Conservation (phyloP, 345 rosid species). For the Syzygium oleosum region DNA sequence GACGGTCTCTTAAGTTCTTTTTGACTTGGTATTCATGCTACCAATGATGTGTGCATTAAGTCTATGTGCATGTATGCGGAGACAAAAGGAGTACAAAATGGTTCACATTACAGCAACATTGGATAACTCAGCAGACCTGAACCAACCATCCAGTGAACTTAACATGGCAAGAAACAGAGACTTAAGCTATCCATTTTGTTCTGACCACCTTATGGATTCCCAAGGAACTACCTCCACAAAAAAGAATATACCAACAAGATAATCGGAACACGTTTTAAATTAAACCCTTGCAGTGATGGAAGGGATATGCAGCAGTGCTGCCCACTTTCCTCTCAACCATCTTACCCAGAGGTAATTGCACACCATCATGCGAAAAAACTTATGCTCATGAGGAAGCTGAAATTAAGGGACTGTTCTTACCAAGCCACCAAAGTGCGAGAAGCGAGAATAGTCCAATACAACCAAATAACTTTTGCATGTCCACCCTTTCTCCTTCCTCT, state of each 20-base stretch:
- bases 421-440: constrained; percentile 35
- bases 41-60: background rate
- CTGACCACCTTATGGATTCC: background rate
- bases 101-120: background rate
- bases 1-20: background rate
- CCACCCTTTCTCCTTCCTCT: constrained; percentile 28
- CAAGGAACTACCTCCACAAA: background rate
- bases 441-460: constrained; percentile 31
- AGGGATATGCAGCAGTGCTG: background rate
- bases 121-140: background rate
- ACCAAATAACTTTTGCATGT: constrained; percentile 37
- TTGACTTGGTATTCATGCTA: background rate
- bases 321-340: too few species aligned
- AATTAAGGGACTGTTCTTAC: constrained; percentile 2
- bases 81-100: background rate
- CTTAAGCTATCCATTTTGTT: background rate
- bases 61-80: background rate
- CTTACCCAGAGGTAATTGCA: background rate
- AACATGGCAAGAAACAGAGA: background rate
- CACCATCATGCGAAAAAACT: background rate
- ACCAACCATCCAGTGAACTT: background rate
- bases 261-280: background rate
- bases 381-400: background rate
- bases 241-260: background rate
- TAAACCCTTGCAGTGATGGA: background rate